phyloP scores from a whole-genome alignment of 2,329 filamentous ascomycete species.

The Fusarium sp. region DNA sequence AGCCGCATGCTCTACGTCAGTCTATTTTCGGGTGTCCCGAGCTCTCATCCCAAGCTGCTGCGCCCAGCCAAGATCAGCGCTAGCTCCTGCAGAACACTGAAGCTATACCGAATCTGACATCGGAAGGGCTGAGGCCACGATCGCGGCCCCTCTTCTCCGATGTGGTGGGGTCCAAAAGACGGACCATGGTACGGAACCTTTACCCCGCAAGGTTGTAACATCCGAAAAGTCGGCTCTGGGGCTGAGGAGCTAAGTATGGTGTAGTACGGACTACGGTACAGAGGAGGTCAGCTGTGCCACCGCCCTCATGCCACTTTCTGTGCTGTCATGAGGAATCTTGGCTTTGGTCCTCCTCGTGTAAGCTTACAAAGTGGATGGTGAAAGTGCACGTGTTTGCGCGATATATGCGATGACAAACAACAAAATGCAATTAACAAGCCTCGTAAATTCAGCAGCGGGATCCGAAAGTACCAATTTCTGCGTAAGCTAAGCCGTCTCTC shows the following conservation, averaged over 20 bases:
- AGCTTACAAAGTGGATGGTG: neutral
- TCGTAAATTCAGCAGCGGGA: neutral
- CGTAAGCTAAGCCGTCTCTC: neutral
- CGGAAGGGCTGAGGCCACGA: slow-evolving; percentile 21
- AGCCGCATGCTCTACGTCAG: slow-evolving; percentile 5
- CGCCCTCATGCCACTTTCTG: neutral
- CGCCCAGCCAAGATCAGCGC: slow-evolving; percentile 21
- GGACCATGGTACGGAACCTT: neutral
- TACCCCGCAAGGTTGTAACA: slow-evolving; percentile 17
- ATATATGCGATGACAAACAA: neutral
- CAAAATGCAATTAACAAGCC: neutral
- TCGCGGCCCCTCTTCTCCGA: slow-evolving; percentile 6
- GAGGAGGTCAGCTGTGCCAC: slow-evolving; percentile 32
- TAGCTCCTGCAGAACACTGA: slow-evolving; percentile 3
- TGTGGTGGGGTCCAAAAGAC: slow-evolving; percentile 3
- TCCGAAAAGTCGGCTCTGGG: slow-evolving; percentile 17
- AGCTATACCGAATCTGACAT: slow-evolving; percentile 1
- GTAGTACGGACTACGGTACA: neutral
- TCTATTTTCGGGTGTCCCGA: slow-evolving; percentile 31
- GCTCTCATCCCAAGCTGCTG: slow-evolving; percentile 17
- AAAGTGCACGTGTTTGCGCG: neutral
- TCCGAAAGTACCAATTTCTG: neutral
- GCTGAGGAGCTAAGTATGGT: neutral
- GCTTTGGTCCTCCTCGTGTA: slow-evolving; percentile 26
- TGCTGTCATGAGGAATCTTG: neutral